Evolutionary conservation across 2,329 filamentous ascomycete genomes (phyloP).

Genomic region (Phialocephala sp.): DNA sequence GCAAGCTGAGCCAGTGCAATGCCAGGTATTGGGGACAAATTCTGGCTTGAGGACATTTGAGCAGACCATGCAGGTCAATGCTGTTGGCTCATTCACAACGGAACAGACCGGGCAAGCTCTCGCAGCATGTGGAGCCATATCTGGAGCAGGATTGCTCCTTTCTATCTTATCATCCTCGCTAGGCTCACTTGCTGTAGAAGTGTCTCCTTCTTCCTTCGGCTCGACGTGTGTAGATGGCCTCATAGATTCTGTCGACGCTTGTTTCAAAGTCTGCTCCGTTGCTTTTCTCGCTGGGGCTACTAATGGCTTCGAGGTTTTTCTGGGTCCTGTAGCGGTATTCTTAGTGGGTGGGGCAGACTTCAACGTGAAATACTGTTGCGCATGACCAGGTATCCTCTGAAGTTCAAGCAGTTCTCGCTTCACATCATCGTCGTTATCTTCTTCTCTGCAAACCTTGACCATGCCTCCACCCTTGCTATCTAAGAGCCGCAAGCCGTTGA

Average conservation of each 20-base stretch:
- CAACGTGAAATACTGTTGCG: constrained; percentile 22
- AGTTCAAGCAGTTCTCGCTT: constrained; percentile 73
- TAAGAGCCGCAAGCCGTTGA: constrained; percentile 67
- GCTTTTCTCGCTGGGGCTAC: background rate
- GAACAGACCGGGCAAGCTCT: constrained; percentile 69
- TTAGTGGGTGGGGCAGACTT: constrained; percentile 4
- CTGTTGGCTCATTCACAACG: constrained; percentile 59
- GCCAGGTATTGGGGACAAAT: constrained; percentile 65
- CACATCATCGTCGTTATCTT: constrained; percentile 63
- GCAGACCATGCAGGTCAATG: constrained; percentile 70
- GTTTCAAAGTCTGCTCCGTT: background rate
- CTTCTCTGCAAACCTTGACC: constrained; percentile 77
- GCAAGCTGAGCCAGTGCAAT: constrained; percentile 63
- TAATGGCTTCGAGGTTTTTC: background rate
- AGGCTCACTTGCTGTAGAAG: background rate
- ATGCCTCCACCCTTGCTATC: constrained; percentile 71
- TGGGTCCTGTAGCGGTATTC: background rate
- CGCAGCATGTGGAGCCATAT: background rate
- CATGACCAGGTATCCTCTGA: constrained; percentile 47
- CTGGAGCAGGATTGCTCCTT: background rate
- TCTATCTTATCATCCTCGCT: constrained; percentile 2
- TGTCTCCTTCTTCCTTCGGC: too few species aligned
- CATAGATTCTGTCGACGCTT: background rate
- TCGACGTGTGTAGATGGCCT: background rate
- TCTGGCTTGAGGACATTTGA: constrained; percentile 68